Base-by-base conservation (phyloP, 805 yeast species). In the Schwanniomyces sp. region DNA sequence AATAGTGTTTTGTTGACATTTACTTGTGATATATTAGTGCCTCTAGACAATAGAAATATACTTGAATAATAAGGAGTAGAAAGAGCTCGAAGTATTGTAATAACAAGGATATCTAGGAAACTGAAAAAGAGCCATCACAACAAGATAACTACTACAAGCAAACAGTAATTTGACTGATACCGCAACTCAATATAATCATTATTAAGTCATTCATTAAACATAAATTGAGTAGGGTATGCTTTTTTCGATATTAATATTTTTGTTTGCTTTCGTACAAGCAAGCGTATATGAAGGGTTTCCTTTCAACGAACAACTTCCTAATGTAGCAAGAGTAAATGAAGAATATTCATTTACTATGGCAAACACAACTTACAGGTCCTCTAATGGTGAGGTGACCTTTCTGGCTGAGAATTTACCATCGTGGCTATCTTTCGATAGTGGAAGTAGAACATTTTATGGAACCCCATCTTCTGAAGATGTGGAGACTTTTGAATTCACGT, bases 291-390 rank as follows among this genome's bases (percentile, higher is more conserved):
- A 78, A 34, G 88, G 87, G 40, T 88, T 85, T 72, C 91, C 96
- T n/a, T 81, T 91, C 61, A 68, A 78, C 53, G 82, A 83, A 61
- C 99, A 92, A 68, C 75, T 84, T 18, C 98, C 98, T 5, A 86
- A 90, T 29, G 88, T 94, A 11, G 98, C 96, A 4, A 76, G 95
- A 48, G 80, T 82, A 12, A 80, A 80, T 49, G 74, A 80, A 55
- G 55, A 62, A 2, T 92, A 85, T 67, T 55, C 70, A 16, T 92
- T 88, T 66, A 76, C 84, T 32, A 67, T 92, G 37, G 84, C 91
- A 45, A 70, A 79, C 49, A 81, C 84, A 55, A 92, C 98, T 2
- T 90, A 80, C 64, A 61, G 67, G 34, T 62, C 75, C 2, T 53
- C 63, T 39, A 62, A 70, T 41, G 67, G 65, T 21, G 74, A 73